phyloP scores from a whole-genome alignment of 2,329 filamentous ascomycete species.

The Aureobasidium sp. region DNA sequence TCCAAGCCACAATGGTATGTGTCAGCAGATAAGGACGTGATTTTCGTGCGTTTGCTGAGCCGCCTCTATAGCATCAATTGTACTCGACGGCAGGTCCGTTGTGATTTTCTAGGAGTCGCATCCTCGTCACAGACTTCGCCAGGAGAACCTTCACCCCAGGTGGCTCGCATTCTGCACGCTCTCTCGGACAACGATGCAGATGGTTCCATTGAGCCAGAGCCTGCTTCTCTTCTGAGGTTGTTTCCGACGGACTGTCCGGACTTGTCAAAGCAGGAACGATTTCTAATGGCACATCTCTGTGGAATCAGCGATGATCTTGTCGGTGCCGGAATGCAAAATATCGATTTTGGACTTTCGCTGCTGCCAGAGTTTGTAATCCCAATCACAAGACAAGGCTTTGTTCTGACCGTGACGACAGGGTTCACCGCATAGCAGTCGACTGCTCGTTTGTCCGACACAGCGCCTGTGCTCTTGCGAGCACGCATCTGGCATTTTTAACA shows the following conservation, averaged over 20 bases:
- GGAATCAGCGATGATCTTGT: not conserved
- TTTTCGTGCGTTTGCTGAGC: not conserved
- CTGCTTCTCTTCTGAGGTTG: not conserved
- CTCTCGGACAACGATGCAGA: not conserved
- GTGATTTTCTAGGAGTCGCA: not conserved
- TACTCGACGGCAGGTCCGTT: not conserved
- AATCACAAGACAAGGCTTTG: not conserved
- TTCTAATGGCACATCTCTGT: not conserved
- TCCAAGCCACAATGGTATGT: constrained; percentile 6
- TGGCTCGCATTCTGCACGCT: not conserved
- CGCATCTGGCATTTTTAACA: not conserved
- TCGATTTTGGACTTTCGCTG: not conserved
- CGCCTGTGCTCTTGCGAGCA: not conserved
- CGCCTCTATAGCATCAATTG: not conserved
- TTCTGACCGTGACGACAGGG: not conserved
- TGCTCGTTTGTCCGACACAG: constrained; percentile 5
- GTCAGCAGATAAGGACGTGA: not conserved
- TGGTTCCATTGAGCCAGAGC: not conserved
- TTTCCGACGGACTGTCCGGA: not conserved
- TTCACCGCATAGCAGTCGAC: not conserved
- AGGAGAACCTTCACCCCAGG: not conserved
- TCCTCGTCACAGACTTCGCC: not conserved
- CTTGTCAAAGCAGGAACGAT: constrained; percentile 1
- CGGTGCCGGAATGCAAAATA: not conserved
- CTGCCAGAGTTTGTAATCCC: not conserved